Conservation (phyloP, 2,329 filamentous ascomycete species). For the Alternaria sp. region DNA sequence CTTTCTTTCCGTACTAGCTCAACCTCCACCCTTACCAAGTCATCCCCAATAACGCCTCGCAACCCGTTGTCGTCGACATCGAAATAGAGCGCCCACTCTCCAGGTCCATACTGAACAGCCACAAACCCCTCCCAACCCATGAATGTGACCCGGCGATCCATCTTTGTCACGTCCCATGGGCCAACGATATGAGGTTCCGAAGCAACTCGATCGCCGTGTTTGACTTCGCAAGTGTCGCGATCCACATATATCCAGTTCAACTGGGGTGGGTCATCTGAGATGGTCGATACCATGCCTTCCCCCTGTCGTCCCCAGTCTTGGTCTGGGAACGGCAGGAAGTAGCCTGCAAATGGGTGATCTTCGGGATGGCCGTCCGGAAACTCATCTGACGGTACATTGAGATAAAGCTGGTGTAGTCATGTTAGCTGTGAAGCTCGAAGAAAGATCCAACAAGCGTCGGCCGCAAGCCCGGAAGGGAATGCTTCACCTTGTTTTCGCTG, state of each 20-base stretch:
- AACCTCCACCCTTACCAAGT: conserved; percentile 22
- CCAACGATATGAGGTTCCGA: conserved; percentile 35
- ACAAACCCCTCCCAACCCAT: conserved; percentile 41
- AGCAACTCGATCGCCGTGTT: conserved; percentile 32
- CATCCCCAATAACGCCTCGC: conserved; percentile 16
- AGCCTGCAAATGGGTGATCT: conserved; percentile 62
- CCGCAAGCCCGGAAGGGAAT: background rate
- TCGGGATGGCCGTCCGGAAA: conserved; percentile 21
- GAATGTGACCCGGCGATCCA: conserved; percentile 31
- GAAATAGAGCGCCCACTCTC: conserved; percentile 50
- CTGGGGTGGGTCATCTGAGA: conserved; percentile 51
- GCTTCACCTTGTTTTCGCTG: conserved; percentile 52
- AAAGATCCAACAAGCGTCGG: background rate
- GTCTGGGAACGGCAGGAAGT: conserved; percentile 65
- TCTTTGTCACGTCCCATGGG: conserved; percentile 37
- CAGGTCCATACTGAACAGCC: conserved; percentile 33
- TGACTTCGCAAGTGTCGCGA: conserved; percentile 34
- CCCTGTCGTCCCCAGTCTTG: conserved; percentile 47
- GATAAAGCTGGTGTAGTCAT: conserved; percentile 9
- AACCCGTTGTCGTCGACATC: conserved; percentile 51
- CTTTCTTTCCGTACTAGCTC: conserved; percentile 26
- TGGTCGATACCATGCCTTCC: conserved; percentile 61
- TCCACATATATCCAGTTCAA: conserved; percentile 44
- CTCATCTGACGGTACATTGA: conserved; percentile 23
- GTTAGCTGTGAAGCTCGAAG: background rate